These are phyloP conservation scores for Stagonosporopsis tanaceti DNA, from an alignment of 2,329 filamentous ascomycete species.

Conservation along the genomic window DNA sequence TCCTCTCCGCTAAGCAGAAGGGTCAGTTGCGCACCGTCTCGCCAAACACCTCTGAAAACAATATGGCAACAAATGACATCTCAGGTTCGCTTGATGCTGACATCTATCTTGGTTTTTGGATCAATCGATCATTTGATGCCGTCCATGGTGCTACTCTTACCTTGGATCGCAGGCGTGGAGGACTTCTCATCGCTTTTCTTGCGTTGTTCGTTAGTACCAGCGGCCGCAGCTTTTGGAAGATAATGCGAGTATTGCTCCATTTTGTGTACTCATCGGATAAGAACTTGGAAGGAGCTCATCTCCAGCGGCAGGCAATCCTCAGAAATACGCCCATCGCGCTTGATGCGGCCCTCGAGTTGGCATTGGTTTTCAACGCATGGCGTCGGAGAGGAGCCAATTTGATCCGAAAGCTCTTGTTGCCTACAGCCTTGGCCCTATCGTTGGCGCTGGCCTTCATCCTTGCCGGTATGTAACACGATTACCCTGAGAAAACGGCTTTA, in stretches of 20 bases:
- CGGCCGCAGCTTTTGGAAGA: slow-evolving; percentile 27
- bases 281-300: slow-evolving; percentile 36
- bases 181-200: slow-evolving; percentile 32
- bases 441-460: too few species aligned
- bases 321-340: slow-evolving; percentile 36
- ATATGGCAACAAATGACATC: too few species aligned
- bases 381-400: too few species aligned
- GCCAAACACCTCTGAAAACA: too few species aligned
- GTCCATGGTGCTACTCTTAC: slow-evolving; percentile 30
- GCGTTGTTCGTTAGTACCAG: slow-evolving; percentile 29
- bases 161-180: slow-evolving; percentile 19
- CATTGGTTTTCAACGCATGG: too few species aligned
- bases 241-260: slow-evolving; percentile 16
- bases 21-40: too few species aligned
- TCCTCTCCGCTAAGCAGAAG: too few species aligned
- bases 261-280: slow-evolving; percentile 13
- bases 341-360: slow-evolving; percentile 7
- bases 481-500: too few species aligned
- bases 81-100: slow-evolving; percentile 1
- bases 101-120: slow-evolving; percentile 28
- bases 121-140: slow-evolving; percentile 17
- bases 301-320: slow-evolving; percentile 46
- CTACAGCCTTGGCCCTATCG: too few species aligned
- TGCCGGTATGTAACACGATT: too few species aligned
- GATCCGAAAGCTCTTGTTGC: too few species aligned